Percentiles rank a stretch among this genome's conserved stretches.
Conservation (phyloP, 1,139 yeast species). For the Protomyces inundatus region DNA sequence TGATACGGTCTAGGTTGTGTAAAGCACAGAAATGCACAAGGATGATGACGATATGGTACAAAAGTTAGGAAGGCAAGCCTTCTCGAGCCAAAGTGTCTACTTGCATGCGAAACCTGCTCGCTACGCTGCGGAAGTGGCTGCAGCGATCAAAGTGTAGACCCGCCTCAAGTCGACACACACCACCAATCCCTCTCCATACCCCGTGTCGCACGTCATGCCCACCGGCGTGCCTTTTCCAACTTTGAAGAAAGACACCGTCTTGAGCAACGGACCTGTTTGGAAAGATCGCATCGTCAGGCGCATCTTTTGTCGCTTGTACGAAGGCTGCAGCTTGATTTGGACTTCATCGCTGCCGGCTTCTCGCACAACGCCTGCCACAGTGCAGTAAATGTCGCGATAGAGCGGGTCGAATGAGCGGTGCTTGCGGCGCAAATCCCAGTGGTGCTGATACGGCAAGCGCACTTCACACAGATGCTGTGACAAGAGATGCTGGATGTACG, state of each 20-base stretch:
- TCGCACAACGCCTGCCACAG: neutral
- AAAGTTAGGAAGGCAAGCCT: too few relatives aligned
- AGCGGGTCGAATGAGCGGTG: neutral
- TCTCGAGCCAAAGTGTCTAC: too few relatives aligned
- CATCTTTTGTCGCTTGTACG: neutral
- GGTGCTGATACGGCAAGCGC: neutral
- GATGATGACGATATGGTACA: too few relatives aligned
- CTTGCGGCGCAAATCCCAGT: neutral
- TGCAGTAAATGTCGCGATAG: neutral
- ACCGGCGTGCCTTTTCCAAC: neutral
- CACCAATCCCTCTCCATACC: neutral
- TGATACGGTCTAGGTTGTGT: conserved; percentile 3
- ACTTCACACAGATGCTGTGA: neutral
- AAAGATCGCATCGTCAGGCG: neutral
- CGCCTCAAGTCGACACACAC: neutral
- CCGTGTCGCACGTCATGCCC: neutral
- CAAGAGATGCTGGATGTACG: too few relatives aligned
- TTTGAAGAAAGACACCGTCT: neutral
- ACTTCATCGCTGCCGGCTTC: neutral
- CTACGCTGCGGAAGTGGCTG: too few relatives aligned
- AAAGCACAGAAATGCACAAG: neutral
- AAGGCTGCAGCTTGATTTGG: neutral
- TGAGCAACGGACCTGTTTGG: neutral
- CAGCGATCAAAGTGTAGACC: neutral
- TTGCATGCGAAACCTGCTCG: too few relatives aligned